These are phyloP conservation scores for Penicillium sp. DNA, from an alignment of 2,329 filamentous ascomycete genomes.

Conservation along the genomic window DNA sequence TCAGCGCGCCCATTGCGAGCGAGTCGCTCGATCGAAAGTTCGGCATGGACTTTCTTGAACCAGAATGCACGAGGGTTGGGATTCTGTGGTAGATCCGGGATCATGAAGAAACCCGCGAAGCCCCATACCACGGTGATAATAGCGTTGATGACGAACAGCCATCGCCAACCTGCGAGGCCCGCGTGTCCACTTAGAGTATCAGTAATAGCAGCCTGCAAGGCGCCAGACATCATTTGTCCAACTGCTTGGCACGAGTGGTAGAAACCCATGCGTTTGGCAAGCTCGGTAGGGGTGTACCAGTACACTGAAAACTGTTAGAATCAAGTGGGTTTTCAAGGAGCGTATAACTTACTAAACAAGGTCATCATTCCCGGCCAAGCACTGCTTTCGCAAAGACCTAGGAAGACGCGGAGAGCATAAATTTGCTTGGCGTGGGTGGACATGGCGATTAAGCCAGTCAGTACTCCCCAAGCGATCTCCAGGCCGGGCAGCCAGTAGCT, in stretches of 20 bases:
- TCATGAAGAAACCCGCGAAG: conserved; percentile 39
- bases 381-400: conserved; percentile 35
- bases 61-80: conserved; percentile 38
- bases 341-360: conserved; percentile 28
- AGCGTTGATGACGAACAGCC: conserved; percentile 45
- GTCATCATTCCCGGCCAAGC: conserved; percentile 38
- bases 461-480: conserved; percentile 35
- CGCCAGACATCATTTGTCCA: conserved; percentile 37
- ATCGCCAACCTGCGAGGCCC: conserved; percentile 41
- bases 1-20: conserved; percentile 51
- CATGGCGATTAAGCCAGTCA: conserved; percentile 35
- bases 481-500: conserved; percentile 34
- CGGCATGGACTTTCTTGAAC: conserved; percentile 50
- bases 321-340: neutral
- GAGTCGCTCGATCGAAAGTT: conserved; percentile 50
- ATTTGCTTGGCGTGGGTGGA: conserved; percentile 34
- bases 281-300: conserved; percentile 45
- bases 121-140: conserved; percentile 45
- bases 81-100: conserved; percentile 44
- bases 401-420: conserved; percentile 34
- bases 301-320: conserved; percentile 22
- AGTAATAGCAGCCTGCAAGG: conserved; percentile 36
- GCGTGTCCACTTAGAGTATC: conserved; percentile 34
- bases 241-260: conserved; percentile 36
- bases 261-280: conserved; percentile 39